Percentiles rank a stretch among this genome's conserved stretches.
Evolutionary conservation across 176 grass and related monocot genomes (phyloP).

Genomic region (Avena insularis): DNA sequence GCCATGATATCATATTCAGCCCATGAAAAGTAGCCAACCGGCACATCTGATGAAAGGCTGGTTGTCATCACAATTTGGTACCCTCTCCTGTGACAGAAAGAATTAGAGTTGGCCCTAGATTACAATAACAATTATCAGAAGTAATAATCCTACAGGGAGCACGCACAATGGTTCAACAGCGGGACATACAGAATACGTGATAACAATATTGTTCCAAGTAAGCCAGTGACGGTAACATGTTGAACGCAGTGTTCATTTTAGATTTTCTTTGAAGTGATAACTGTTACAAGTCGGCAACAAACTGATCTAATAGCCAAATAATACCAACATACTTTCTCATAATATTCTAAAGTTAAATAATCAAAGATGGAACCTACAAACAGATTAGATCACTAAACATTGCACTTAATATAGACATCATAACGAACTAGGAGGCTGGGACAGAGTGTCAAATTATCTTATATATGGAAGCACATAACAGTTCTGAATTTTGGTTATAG

Average conservation of each 20-base stretch:
- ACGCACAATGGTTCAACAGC: slow-evolving; percentile 19
- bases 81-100: slow-evolving; percentile 64
- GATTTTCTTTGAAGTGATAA: slow-evolving; percentile 33
- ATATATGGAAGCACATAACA: slow-evolving; percentile 6
- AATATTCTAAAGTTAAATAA: neutral
- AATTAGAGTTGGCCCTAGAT: slow-evolving; percentile 27
- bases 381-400: neutral
- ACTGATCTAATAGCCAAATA: slow-evolving; percentile 27
- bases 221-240: neutral
- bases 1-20: slow-evolving; percentile 97
- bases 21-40: slow-evolving; percentile 98
- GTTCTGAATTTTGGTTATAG: neutral
- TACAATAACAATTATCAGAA: slow-evolving; percentile 40
- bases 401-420: neutral
- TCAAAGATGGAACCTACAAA: no score
- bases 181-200: slow-evolving; percentile 26
- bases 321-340: slow-evolving; percentile 11
- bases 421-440: neutral
- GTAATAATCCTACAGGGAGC: slow-evolving; percentile 31
- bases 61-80: slow-evolving; percentile 96
- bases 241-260: neutral
- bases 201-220: slow-evolving; percentile 19
- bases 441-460: slow-evolving; percentile 11
- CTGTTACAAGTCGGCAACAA: slow-evolving; percentile 13
- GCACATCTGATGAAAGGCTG: slow-evolving; percentile 91